Evolutionary conservation across 1,284 basidiomycete genomes (phyloP).

Genomic region (Thelephora terrestris): DNA sequence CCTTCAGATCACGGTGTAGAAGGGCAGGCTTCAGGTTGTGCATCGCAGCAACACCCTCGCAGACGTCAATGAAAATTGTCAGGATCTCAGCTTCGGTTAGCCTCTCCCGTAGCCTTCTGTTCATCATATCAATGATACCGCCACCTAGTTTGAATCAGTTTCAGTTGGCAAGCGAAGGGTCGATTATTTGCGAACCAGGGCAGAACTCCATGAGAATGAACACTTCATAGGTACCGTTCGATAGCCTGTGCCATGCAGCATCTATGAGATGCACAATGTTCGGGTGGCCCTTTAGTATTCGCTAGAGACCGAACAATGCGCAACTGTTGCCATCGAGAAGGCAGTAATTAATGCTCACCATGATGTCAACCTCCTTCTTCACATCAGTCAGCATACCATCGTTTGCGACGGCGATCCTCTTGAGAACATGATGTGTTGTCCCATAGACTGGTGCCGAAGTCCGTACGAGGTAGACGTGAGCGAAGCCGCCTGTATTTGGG

Average conservation of each 20-base stretch:
- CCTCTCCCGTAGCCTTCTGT: slow-evolving; percentile 87
- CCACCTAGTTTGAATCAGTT: slow-evolving; percentile 48
- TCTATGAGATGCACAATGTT: slow-evolving; percentile 93
- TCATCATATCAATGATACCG: slow-evolving; percentile 99
- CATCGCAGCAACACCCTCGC: slow-evolving; percentile 92
- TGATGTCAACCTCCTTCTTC: slow-evolving; percentile 96
- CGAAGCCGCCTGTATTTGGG: slow-evolving; percentile 77
- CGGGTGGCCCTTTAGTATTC: slow-evolving; percentile 79
- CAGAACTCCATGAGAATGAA: slow-evolving; percentile 99
- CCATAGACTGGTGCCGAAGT: slow-evolving; percentile 81
- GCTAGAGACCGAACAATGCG: slow-evolving; percentile 36
- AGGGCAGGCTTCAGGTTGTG: slow-evolving; percentile 86
- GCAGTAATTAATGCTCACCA: slow-evolving; percentile 70
- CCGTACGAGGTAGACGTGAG: slow-evolving; percentile 93
- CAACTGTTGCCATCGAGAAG: slow-evolving; percentile 1
- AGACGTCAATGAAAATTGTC: slow-evolving; percentile 94
- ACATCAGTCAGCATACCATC: slow-evolving; percentile 90
- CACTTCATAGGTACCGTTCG: slow-evolving; percentile 85
- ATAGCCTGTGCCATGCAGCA: slow-evolving; percentile 79
- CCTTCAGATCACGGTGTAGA: slow-evolving; percentile 96
- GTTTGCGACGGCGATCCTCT: slow-evolving; percentile 90
- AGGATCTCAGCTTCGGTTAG: slow-evolving; percentile 94
- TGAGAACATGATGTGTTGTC: slow-evolving; percentile 93
- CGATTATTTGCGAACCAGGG: slow-evolving; percentile 33
- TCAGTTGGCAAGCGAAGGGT: slow-evolving; percentile 2